These are phyloP conservation scores for Penstemon newberryi DNA, from an alignment of 257 asterid genomes.

Conservation along the genomic window DNA sequence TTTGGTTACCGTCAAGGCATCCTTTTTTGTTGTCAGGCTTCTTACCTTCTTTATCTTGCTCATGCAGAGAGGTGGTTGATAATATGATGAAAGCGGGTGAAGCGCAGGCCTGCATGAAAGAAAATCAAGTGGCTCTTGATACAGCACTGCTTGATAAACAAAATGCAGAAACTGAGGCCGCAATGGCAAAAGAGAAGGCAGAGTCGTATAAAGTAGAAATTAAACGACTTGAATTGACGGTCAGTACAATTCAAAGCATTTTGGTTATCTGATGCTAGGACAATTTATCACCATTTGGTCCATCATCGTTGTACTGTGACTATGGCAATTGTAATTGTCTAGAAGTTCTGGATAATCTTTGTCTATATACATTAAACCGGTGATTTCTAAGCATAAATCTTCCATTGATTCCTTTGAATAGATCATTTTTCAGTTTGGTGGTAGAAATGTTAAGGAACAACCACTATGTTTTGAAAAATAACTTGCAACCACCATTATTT, in stretches of 20 bases:
- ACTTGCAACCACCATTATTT: background rate
- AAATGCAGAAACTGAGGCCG: slow-evolving; percentile 71
- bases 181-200: slow-evolving; percentile 63
- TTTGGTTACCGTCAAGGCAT: slow-evolving; percentile 24
- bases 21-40: slow-evolving; percentile 20
- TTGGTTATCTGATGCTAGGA: slow-evolving; percentile 18
- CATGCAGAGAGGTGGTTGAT: slow-evolving; percentile 73
- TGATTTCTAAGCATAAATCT: slow-evolving; percentile 9
- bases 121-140: slow-evolving; percentile 74
- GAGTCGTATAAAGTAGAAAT: slow-evolving; percentile 64
- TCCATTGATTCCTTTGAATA: slow-evolving; percentile 14
- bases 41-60: slow-evolving; percentile 29
- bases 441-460: slow-evolving; percentile 4
- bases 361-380: slow-evolving; percentile 4
- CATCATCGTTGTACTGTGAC: slow-evolving; percentile 2
- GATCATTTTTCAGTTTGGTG: background rate
- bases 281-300: slow-evolving; percentile 12
- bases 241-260: slow-evolving; percentile 34
- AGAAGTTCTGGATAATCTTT: slow-evolving; percentile 15
- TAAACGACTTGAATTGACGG: slow-evolving; percentile 79
- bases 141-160: slow-evolving; percentile 65
- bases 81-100: slow-evolving; percentile 76
- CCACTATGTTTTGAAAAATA: background rate
- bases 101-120: slow-evolving; percentile 63
- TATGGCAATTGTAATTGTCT: slow-evolving; percentile 1